Conservation (phyloP, 305 asterid genomes). For the Fraxinus sp. region DNA sequence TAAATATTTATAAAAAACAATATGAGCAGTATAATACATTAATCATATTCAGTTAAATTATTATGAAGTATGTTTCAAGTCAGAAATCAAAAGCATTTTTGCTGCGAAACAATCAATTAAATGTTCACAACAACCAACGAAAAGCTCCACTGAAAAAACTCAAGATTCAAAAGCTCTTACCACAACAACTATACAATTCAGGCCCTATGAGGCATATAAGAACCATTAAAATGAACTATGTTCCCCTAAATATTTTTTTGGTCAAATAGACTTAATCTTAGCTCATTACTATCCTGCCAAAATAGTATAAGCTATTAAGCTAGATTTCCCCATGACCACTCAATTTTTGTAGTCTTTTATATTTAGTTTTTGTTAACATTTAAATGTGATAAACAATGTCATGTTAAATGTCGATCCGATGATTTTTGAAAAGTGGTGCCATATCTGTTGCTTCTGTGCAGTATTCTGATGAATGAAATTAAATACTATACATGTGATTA, state of each 20-base stretch:
- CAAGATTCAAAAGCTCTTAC: background rate
- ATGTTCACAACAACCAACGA: background rate
- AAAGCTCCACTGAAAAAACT: background rate
- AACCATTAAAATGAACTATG: background rate
- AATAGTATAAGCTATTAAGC: background rate
- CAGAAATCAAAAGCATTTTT: background rate
- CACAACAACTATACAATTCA: background rate
- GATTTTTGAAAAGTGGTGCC: conserved; percentile 1
- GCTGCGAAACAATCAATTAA: background rate
- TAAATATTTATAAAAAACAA: background rate
- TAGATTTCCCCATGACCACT: background rate
- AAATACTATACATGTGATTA: background rate
- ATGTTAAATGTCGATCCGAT: background rate
- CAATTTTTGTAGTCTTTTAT: background rate
- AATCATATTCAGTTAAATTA: background rate
- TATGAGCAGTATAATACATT: background rate
- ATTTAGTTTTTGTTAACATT: background rate
- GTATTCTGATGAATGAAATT: conserved; percentile 8
- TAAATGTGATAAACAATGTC: background rate
- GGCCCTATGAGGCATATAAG: background rate
- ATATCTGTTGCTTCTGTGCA: conserved; percentile 15
- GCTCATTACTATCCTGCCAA: background rate
- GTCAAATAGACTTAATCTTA: background rate
- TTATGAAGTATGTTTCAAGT: background rate
- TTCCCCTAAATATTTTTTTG: background rate